Conservation (phyloP, 306 rosid genomes). For the Cucurbita maxima region DNA sequence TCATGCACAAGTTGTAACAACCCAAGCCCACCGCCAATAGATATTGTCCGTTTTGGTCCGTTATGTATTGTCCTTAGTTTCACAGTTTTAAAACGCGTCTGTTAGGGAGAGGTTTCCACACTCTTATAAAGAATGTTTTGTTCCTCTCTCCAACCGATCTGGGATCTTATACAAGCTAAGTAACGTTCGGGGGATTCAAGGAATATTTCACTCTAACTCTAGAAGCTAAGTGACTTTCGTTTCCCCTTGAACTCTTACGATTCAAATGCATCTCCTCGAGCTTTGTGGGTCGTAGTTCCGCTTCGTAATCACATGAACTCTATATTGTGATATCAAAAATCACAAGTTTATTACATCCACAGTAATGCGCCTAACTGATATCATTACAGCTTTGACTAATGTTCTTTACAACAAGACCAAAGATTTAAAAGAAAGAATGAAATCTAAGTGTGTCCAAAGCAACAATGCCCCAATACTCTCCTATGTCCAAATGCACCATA, state of each 20-base stretch:
- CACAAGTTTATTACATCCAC: neutral
- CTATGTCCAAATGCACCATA: neutral
- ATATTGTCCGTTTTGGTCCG: too few relatives aligned
- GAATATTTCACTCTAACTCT: neutral
- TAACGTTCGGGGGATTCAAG: neutral
- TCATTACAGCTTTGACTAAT: neutral
- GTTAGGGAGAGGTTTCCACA: too few relatives aligned
- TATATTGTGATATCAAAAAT: slow-evolving; percentile 1
- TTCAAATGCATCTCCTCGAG: neutral
- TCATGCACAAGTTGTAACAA: too few relatives aligned
- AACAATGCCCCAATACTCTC: neutral
- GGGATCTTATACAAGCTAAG: too few relatives aligned
- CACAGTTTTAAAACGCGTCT: too few relatives aligned
- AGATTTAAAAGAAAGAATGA: neutral
- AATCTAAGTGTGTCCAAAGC: neutral
- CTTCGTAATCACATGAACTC: neutral
- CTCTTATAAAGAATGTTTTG: neutral
- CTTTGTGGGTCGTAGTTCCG: neutral
- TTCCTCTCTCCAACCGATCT: too few relatives aligned
- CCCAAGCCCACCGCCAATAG: too few relatives aligned
- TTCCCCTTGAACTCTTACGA: neutral
- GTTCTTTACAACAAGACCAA: slow-evolving; percentile 7
- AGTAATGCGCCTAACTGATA: neutral
- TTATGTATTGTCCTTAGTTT: too few relatives aligned
- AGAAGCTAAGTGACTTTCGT: neutral